A percentile compares a stretch with the other conserved stretches of the same genome.
Conservation (phyloP, 257 asterid genomes). For the Anisodus acutangulus region DNA sequence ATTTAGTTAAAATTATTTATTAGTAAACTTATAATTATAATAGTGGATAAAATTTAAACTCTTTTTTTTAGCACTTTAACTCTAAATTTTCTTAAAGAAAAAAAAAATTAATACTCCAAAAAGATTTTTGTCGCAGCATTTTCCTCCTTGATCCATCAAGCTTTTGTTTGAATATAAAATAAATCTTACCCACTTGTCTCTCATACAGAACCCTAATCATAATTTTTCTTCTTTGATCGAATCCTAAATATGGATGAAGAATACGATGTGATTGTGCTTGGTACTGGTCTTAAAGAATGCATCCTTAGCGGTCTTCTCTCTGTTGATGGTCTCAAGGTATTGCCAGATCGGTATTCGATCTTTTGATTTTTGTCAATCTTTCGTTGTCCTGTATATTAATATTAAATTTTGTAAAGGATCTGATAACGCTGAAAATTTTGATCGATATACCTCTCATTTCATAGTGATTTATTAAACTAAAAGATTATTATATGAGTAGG, state of each 20-base stretch:
- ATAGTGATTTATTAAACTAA: too few species aligned
- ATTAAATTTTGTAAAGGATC: not conserved
- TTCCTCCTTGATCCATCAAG: not conserved
- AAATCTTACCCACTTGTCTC: not conserved
- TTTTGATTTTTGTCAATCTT: not conserved
- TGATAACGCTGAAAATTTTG: not conserved
- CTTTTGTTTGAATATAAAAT: not conserved
- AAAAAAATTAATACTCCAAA: not conserved
- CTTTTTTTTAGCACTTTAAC: too few species aligned
- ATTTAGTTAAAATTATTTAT: too few species aligned
- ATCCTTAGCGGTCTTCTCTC: constrained; percentile 93
- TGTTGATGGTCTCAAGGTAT: constrained; percentile 86
- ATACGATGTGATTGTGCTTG: constrained; percentile 86
- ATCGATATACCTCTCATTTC: not conserved
- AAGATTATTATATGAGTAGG: not conserved
- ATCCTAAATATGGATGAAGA: constrained; percentile 75
- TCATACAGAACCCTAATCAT: constrained; percentile 24
- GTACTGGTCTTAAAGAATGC: constrained; percentile 94
- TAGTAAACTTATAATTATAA: too few species aligned
- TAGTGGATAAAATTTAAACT: too few species aligned
- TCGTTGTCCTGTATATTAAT: too few species aligned
- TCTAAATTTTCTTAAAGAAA: too few species aligned
- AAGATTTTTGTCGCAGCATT: too few species aligned
- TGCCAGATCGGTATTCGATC: not conserved
- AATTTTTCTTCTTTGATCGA: not conserved